Base-by-base conservation (phyloP, 176 grass and related monocot species). In the Poa annua region DNA sequence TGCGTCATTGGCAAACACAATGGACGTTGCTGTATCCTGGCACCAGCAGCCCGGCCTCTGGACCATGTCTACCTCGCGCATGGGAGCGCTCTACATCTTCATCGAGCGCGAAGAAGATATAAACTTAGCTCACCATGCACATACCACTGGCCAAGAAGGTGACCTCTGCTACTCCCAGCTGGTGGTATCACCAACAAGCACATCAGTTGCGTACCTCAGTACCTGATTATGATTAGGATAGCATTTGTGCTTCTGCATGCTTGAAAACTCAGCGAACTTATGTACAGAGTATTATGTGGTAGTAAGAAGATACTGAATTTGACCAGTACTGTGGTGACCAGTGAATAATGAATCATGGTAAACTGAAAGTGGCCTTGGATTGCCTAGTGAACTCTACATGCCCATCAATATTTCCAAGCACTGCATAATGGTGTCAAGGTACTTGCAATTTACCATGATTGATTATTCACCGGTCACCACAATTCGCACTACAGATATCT, bases 31-130 rank as follows among this genome's bases (percentile, higher is more conserved):
- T 96, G 22, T 96, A 86, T 90, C 93, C 93, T 0, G 93, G 93
- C 50, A 83, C 79, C 0, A 88, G 93, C 64, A 89, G 82, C 90
- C 84, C 0, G 94, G 94, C 12, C 84, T 97, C 14, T 97, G 94
- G 88, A 64, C 90, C 74, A 39, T 39, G 36, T 39, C 36, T 6
- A 7, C 6, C 36, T 39, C 7, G 36, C 36, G 36, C 36, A 39
- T 39, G 6, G 36, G 35, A 5, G 36, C 4, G 6, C 36, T 39
- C 36, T 39, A 39, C 6, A 39, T 5, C 36, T 39, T 39, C 36
- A 39, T 39, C 36, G 36, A 39, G 36, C 36, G 6, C 36, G 36
- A 39, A 39, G 36, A 39, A 5, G 36, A 39, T 39, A 39, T 6
- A 39, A 39, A 39, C 36, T 3, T 39, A 39, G 36, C 36, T 39